Base-by-base conservation (phyloP, 164 flowering plant genomes). In the Piper longum region DNA sequence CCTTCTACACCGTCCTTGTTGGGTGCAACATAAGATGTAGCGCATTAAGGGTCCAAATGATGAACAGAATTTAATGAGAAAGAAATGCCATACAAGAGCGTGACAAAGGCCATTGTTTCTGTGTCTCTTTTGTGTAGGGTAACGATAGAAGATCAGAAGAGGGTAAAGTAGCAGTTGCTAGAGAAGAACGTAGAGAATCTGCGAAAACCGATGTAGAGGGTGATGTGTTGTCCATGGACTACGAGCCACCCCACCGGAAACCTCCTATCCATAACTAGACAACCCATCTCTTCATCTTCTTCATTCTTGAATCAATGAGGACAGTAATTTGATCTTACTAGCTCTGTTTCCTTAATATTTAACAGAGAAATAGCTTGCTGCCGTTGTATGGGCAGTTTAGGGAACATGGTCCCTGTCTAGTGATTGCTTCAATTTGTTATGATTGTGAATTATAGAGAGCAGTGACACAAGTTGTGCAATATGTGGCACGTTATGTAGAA, bases 131-230 rank as follows among this genome's bases (percentile, higher is more conserved):
- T 72, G 67, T 63, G 75, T 72, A 75, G 73, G 69, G 39, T 59
- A 42, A 12, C 57, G 74, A 66, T 66, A 65, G 66, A 67, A 64
- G 54, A 13, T 19, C 67, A 17, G 57, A 68, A 67, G 67, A 60
- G 5, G 58, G 57, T 12, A 41, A 51, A 40, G 58, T 63, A 41
- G 43, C 56, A 56, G 41, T 63, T 40, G 58, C 65, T 42, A 55
- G 56, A 11, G 68, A 78, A 54, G 81, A 77, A 69, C 68, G 64
- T 8, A 54, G 66, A 41, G 75, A 64, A 56, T 66, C 80, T 9
- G 66, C 64, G 61, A 76, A 73, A 69, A 66, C 59, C 4, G 73
- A 68, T 41, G 54, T 1, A 13, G 69, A 16, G 14, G 73, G 70
- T 39, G 83, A 75, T 42, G 70, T 65, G 26, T 41, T 56, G 16